These are phyloP conservation scores for Pterula multifida DNA, from an alignment of 1,284 basidiomycete species.

Conservation along the genomic window DNA sequence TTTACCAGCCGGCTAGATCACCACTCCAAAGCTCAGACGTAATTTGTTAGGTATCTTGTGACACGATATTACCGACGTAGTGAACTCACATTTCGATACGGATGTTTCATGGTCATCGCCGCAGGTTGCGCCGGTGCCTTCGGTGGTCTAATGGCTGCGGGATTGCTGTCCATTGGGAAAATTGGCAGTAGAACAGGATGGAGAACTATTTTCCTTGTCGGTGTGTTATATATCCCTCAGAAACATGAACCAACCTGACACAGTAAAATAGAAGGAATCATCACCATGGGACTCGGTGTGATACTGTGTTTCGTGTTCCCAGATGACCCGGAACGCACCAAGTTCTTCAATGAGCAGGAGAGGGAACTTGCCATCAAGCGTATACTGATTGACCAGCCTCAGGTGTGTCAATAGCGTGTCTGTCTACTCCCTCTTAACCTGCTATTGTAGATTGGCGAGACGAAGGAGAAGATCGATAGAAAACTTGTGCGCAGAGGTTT, in stretches of 20 bases:
- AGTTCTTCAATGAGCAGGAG: slow-evolving; percentile 1
- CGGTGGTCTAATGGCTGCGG: slow-evolving; percentile 1
- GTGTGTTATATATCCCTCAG: neutral
- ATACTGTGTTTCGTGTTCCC: slow-evolving; percentile 2
- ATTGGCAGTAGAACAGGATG: neutral
- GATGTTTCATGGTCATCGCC: slow-evolving; percentile 3
- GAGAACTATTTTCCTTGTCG: slow-evolving; percentile 2
- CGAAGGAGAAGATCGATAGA: neutral
- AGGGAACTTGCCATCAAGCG: neutral
- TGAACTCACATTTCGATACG: neutral
- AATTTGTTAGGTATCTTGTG: neutral
- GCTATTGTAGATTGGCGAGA: neutral
- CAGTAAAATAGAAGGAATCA: neutral
- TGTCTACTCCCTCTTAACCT: neutral
- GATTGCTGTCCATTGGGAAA: neutral
- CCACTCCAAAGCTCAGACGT: neutral
- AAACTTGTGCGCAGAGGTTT: neutral
- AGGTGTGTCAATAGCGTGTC: neutral
- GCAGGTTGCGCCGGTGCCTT: slow-evolving; percentile 1
- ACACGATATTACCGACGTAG: slow-evolving; percentile 1
- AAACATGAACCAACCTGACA: neutral
- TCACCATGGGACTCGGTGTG: slow-evolving; percentile 1
- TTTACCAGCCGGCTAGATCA: no score
- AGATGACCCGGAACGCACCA: neutral
- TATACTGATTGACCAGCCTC: neutral